phyloP scores from a whole-genome alignment of 192 early-diverging fungal species.

The Mortierella alpina region DNA sequence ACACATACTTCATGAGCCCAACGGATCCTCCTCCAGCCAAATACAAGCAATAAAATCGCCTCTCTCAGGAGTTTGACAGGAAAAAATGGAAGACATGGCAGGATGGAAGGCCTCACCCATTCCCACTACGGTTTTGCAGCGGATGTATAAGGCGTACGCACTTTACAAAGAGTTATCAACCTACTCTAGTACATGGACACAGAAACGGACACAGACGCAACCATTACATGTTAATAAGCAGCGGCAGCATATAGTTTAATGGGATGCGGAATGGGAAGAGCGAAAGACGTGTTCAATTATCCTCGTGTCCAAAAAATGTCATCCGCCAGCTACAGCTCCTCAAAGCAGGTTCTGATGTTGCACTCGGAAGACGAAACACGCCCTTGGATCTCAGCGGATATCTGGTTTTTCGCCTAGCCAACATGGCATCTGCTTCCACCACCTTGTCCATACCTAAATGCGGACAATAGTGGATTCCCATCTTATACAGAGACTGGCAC shows the following conservation, averaged over 20 bases:
- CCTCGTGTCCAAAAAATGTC: constrained; percentile 15
- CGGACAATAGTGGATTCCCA: constrained; percentile 9
- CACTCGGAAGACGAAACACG: constrained; percentile 2
- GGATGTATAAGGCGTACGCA: neutral
- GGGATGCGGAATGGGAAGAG: too few species aligned
- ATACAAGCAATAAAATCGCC: constrained; percentile 25
- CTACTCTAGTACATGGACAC: too few species aligned
- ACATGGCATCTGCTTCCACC: constrained; percentile 4
- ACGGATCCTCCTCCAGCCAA: constrained; percentile 44
- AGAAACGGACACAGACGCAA: too few species aligned
- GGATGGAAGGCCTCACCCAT: too few species aligned
- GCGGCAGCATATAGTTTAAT: too few species aligned
- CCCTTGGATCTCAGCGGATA: constrained; percentile 24
- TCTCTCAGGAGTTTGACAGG: neutral
- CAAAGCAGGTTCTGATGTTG: neutral
- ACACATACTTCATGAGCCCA: constrained; percentile 75
- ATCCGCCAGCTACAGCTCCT: neutral
- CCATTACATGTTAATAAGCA: too few species aligned
- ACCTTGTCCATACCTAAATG: constrained; percentile 11
- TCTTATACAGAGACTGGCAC: constrained; percentile 1
- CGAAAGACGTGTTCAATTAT: constrained; percentile 3
- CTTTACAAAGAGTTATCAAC: too few species aligned
- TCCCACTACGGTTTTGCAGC: too few species aligned
- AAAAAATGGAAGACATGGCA: too few species aligned
- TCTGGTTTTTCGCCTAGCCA: constrained; percentile 11